phyloP scores from a whole-genome alignment of 257 asterid species.

The Nicotiana undulata region DNA sequence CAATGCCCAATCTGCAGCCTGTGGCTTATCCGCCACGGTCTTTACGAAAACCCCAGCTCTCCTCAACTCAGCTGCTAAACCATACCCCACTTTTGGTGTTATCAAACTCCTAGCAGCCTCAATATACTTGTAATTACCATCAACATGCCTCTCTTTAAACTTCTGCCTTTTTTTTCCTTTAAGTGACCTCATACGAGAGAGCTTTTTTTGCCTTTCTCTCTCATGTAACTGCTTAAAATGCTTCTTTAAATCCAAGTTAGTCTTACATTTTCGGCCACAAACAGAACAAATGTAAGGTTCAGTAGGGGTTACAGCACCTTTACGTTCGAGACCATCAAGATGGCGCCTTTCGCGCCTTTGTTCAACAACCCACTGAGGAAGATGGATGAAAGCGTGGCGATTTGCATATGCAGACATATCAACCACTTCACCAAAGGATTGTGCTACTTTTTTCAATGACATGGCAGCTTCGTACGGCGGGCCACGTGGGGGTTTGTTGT shows the following conservation, averaged over 20 bases:
- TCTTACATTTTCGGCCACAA: constrained; percentile 74
- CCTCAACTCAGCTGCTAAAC: constrained; percentile 68
- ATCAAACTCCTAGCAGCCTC: constrained; percentile 64
- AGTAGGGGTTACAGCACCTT: constrained; percentile 32
- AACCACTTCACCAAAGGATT: constrained; percentile 65
- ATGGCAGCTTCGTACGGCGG: constrained; percentile 85
- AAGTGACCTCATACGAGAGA: constrained; percentile 62
- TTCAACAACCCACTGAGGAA: constrained; percentile 77
- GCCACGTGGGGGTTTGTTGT: constrained; percentile 94
- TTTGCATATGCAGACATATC: constrained; percentile 86
- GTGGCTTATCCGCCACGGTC: constrained; percentile 90
- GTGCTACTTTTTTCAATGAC: constrained; percentile 56
- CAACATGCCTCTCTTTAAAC: constrained; percentile 63
- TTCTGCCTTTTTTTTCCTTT: constrained; percentile 86
- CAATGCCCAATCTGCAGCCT: constrained; percentile 95
- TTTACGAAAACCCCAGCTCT: constrained; percentile 87
- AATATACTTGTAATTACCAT: constrained; percentile 65
- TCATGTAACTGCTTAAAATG: constrained; percentile 79
- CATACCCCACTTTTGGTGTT: constrained; percentile 66
- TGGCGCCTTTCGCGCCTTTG: constrained; percentile 59
- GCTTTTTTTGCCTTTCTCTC: constrained; percentile 80
- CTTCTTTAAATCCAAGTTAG: constrained; percentile 65
- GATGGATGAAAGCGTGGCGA: constrained; percentile 83
- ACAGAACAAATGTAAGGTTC: constrained; percentile 69
- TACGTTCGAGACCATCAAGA: constrained; percentile 58